Evolutionary conservation across 345 rosid species (phyloP).

Genomic region (Linum trigynum): DNA sequence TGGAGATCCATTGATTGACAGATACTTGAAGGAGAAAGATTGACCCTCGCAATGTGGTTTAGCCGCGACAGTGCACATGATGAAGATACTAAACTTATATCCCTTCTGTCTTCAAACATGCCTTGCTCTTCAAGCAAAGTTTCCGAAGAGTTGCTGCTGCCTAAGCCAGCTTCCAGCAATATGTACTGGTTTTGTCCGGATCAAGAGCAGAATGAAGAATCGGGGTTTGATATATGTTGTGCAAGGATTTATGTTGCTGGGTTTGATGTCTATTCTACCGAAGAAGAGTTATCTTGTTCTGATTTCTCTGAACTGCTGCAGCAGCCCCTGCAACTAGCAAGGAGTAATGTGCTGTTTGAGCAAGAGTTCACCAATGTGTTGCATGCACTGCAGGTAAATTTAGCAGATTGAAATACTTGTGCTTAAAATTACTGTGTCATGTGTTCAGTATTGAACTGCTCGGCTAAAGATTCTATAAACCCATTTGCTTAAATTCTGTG

Average conservation of each 20-base stretch:
- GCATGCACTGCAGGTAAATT: slow-evolving; percentile 76
- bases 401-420: neutral
- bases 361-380: slow-evolving; percentile 44
- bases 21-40: slow-evolving; percentile 77
- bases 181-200: slow-evolving; percentile 73
- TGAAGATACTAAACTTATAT: slow-evolving; percentile 72
- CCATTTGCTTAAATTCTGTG: neutral
- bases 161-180: slow-evolving; percentile 55
- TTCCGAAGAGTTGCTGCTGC: slow-evolving; percentile 20
- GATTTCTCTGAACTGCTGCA: slow-evolving; percentile 39
- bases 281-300: slow-evolving; percentile 15
- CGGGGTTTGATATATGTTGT: slow-evolving; percentile 57
- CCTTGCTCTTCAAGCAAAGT: slow-evolving; percentile 6
- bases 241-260: slow-evolving; percentile 65
- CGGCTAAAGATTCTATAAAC: too few relatives aligned
- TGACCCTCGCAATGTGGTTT: slow-evolving; percentile 86
- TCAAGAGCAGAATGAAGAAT: slow-evolving; percentile 28
- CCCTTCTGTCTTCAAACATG: slow-evolving; percentile 40
- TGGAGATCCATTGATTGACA: slow-evolving; percentile 11
- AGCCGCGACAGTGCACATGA: slow-evolving; percentile 71
- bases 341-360: slow-evolving; percentile 36
- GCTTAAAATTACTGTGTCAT: neutral
- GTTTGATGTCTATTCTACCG: slow-evolving; percentile 34
- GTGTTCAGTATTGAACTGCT: neutral
- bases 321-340: slow-evolving; percentile 49